A percentile compares a stretch with the other conserved stretches of the same genome.
Evolutionary conservation across 495 filamentous ascomycete genomes (phyloP).

Genomic region (Penicillium pancosmium): DNA sequence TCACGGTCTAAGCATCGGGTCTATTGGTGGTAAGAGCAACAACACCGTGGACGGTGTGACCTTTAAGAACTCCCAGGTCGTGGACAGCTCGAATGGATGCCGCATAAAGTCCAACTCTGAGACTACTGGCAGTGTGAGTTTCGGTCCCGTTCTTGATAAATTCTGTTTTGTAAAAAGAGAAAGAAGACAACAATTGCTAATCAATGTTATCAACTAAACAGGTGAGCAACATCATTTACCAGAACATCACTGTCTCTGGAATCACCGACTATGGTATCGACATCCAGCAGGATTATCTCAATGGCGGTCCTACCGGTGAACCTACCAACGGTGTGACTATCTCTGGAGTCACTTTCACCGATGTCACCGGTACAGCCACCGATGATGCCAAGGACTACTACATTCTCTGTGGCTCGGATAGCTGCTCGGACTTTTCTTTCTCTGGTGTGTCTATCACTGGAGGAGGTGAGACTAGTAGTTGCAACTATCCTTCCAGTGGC

Average conservation of each 20-base stretch:
- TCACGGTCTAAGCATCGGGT: slow-evolving; percentile 52
- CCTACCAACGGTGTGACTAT: slow-evolving; percentile 50
- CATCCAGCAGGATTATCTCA: slow-evolving; percentile 53
- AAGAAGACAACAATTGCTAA: background rate
- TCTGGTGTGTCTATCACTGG: slow-evolving; percentile 40
- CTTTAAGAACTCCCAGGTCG: slow-evolving; percentile 24
- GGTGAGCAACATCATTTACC: slow-evolving; percentile 46
- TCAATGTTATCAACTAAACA: background rate
- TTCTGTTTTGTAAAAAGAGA: background rate
- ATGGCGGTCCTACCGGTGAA: slow-evolving; percentile 47
- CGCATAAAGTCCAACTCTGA: slow-evolving; percentile 52
- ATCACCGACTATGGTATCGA: slow-evolving; percentile 52
- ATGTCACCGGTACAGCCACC: slow-evolving; percentile 45
- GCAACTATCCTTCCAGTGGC: slow-evolving; percentile 39
- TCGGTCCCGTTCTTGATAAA: background rate
- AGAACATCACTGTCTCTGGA: slow-evolving; percentile 42
- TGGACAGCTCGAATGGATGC: slow-evolving; percentile 30
- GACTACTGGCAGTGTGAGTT: slow-evolving; percentile 38
- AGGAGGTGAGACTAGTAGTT: slow-evolving; percentile 41
- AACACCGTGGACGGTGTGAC: slow-evolving; percentile 49
- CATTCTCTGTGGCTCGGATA: slow-evolving; percentile 50
- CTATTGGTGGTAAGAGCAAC: slow-evolving; percentile 50
- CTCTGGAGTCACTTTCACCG: slow-evolving; percentile 38
- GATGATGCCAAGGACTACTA: slow-evolving; percentile 43
- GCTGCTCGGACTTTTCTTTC: slow-evolving; percentile 48